These are phyloP conservation scores for Clavispora vitiphila DNA, from an alignment of 805 yeast genomes.

Conservation along the genomic window DNA sequence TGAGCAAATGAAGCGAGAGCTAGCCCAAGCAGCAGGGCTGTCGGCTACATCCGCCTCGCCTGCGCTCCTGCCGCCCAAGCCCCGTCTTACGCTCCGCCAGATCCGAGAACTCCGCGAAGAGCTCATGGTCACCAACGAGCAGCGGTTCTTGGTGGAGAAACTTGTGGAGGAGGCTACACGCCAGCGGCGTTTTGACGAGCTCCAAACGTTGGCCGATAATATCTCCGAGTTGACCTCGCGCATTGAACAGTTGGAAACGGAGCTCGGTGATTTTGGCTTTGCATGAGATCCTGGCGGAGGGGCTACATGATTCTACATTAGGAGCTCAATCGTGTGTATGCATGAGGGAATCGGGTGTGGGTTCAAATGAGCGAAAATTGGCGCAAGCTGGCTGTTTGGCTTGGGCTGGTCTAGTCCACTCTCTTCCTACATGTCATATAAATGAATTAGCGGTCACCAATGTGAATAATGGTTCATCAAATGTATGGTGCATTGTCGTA, in stretches of 20 bases:
- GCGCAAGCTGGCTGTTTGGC: too few species aligned
- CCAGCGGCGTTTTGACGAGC: conserved; percentile 73
- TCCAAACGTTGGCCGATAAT: conserved; percentile 54
- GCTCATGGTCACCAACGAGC: conserved; percentile 84
- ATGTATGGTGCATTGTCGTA: too few species aligned
- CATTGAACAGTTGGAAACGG: conserved; percentile 39
- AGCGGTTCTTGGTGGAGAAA: conserved; percentile 62
- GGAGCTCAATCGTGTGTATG: too few species aligned
- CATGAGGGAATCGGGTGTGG: too few species aligned
- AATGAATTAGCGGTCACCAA: too few species aligned
- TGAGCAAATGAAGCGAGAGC: conserved; percentile 16
- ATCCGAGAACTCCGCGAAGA: conserved; percentile 63
- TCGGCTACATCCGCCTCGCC: background rate
- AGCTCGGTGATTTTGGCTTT: conserved; percentile 53
- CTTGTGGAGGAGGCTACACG: conserved; percentile 59
- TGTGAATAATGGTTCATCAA: too few species aligned
- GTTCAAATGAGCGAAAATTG: too few species aligned
- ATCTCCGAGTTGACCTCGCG: conserved; percentile 51
- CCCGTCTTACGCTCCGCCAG: conserved; percentile 43
- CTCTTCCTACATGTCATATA: too few species aligned
- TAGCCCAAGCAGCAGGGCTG: conserved; percentile 15
- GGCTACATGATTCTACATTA: too few species aligned
- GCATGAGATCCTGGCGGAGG: too few species aligned
- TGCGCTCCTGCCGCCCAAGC: conserved; percentile 5
- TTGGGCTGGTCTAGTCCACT: too few species aligned